Evolutionary conservation across 1,139 yeast genomes (phyloP).

Genomic region (Debaryomycetaceae sp.): DNA sequence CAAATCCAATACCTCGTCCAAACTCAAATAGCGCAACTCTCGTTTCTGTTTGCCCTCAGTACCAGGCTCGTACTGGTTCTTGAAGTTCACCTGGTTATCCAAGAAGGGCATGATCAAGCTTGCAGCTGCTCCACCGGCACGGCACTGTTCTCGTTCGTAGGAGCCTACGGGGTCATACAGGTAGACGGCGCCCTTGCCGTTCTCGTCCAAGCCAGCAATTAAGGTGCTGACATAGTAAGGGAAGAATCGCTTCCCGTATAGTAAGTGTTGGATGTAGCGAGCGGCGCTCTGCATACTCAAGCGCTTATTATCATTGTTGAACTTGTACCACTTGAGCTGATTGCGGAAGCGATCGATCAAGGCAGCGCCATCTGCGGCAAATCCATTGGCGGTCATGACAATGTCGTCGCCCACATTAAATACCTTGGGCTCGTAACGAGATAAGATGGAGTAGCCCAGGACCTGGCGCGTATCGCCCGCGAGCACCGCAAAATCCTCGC

Average conservation of each 20-base stretch:
- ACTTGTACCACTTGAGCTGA: slow-evolving; percentile 88
- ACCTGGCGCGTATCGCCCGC: slow-evolving; percentile 99
- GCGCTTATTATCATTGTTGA: slow-evolving; percentile 65
- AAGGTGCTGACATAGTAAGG: slow-evolving; percentile 95
- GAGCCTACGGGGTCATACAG: slow-evolving; percentile 98
- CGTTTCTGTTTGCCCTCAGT: slow-evolving; percentile 57
- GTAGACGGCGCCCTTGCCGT: slow-evolving; percentile 90
- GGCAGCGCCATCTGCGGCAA: slow-evolving; percentile 90
- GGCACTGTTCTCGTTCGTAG: slow-evolving; percentile 92
- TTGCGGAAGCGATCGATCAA: slow-evolving; percentile 67
- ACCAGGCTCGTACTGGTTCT: slow-evolving; percentile 79
- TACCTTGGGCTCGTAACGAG: slow-evolving; percentile 87
- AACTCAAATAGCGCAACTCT: slow-evolving; percentile 49
- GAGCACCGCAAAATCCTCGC: slow-evolving; percentile 89
- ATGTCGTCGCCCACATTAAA: slow-evolving; percentile 84
- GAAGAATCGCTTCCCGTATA: slow-evolving; percentile 89
- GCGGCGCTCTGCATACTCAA: slow-evolving; percentile 71
- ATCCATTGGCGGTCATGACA: slow-evolving; percentile 88
- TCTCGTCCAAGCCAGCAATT: slow-evolving; percentile 88
- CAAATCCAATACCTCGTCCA: slow-evolving; percentile 77
- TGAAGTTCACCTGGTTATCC: slow-evolving; percentile 93
- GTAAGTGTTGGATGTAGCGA: slow-evolving; percentile 77
- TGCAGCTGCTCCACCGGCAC: slow-evolving; percentile 98
- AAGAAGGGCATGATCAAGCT: slow-evolving; percentile 93
- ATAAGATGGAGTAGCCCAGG: slow-evolving; percentile 85